A percentile compares a stretch with the other conserved stretches of the same genome.
Conservation (phyloP, 1,284 basidiomycete species). For the Tilletia walkeri region DNA sequence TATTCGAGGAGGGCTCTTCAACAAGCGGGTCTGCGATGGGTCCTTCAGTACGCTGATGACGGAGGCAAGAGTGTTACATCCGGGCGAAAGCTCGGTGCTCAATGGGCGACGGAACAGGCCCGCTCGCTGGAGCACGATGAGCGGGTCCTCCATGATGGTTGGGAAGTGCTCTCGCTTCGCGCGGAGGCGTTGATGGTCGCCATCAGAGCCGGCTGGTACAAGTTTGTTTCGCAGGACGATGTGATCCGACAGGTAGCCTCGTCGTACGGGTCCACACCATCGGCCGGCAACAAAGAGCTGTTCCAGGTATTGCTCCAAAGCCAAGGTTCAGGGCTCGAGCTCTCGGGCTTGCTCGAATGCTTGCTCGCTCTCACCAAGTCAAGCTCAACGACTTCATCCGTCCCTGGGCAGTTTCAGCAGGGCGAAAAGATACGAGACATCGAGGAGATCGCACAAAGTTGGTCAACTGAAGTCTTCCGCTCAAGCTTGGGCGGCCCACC, state of each 20-base stretch:
- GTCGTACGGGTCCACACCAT: not conserved
- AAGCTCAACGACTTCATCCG: not conserved
- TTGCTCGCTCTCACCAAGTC: not conserved
- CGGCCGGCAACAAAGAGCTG: not conserved
- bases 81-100: not conserved
- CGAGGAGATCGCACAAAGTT: not conserved
- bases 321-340: not conserved
- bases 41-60: constrained; percentile 8
- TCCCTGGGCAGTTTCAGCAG: no score
- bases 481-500: not conserved
- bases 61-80: not conserved
- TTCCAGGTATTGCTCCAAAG: not conserved
- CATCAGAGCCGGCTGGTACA: constrained; percentile 1
- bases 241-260: not conserved
- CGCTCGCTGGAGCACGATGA: not conserved
- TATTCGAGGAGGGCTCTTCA: not conserved
- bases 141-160: constrained; percentile 1
- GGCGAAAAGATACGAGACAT: no score
- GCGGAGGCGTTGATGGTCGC: not conserved
- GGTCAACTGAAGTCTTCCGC: not conserved
- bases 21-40: not conserved
- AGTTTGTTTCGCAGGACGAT: not conserved
- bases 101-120: not conserved
- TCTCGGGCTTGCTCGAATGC: not conserved
- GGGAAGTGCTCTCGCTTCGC: constrained; percentile 7